Evolutionary conservation across 805 yeast species (phyloP), one percentile per base, ranked within the genome.

Genomic region (Scheffersomyces amazonensis): DNA sequence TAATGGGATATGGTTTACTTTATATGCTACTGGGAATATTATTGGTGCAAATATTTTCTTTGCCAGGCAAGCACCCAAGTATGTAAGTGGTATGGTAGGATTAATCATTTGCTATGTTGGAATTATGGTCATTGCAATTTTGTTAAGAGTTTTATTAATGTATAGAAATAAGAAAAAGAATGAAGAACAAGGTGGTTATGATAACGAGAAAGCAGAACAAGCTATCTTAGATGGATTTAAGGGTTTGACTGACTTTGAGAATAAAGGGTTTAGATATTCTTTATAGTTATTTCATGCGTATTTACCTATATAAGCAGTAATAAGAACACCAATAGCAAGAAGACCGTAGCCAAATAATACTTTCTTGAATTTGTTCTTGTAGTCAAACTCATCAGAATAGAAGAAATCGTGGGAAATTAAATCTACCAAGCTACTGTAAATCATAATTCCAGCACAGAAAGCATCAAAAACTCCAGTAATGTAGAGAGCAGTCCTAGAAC

Each of bases 381-480:
- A 51, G 6, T 48, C 48, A 44, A 62, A 60, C 39, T 56, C 61
- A 32, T 42, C 36, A 6, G 66, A 58, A 43, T 52, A 62, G 49
- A 63, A 53, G 47, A 63, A 63, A 42, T 63, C 69, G 44, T 62
- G 64, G 5, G 69, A 68, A 67, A 63, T 63, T 46, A 63, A 51
- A 47, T 63, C 69, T 16, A 64, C 60, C 16, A 63, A 49, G 43
- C 68, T 62, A 27, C 65, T 59, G 48, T 62, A 63, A 18, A 63
- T 40, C 50, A 63, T 58, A 20, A 63, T 54, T 13, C 69, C 69
- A 2, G 65, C 54, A 16, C 68, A 63, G 19, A 62, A 43, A 11
- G 65, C 50, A 49, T 63, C 67, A 40, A 63, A 63, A 9, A 52
- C 50, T 31, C 69, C 69, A 36, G 56, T 58, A 31, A 60, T 52